Conservation (phyloP, 2,329 filamentous ascomycete genomes). For the Fusarium sp. region DNA sequence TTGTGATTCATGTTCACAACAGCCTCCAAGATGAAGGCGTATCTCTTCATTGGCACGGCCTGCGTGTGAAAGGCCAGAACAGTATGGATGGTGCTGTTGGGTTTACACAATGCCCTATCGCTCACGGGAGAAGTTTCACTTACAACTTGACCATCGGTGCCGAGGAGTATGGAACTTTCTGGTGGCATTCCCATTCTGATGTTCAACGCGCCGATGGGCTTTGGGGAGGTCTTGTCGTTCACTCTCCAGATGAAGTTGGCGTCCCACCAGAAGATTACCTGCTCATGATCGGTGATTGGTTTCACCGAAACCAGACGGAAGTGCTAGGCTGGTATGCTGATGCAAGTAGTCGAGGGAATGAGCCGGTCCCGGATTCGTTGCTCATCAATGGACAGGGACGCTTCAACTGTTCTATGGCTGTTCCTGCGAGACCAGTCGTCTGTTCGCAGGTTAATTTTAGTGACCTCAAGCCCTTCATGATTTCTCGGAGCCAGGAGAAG, state of each 20-base stretch:
- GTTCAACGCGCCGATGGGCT: not conserved
- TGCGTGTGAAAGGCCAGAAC: not conserved
- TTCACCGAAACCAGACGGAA: not conserved
- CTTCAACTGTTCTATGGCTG: slow-evolving; percentile 2
- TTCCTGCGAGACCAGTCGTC: not conserved
- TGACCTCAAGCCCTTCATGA: not conserved
- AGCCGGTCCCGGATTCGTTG: slow-evolving; percentile 4
- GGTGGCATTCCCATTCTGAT: slow-evolving; percentile 6
- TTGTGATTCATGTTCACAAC: not conserved
- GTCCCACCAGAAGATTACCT: not conserved
- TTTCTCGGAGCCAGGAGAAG: fast-evolving
- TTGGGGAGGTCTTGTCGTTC: not conserved
- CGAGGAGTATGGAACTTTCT: not conserved
- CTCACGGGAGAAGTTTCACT: fast-evolving
- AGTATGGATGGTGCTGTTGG: slow-evolving; percentile 2
- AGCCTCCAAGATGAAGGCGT: not conserved
- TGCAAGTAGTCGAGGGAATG: slow-evolving; percentile 3
- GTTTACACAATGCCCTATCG: not conserved
- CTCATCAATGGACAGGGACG: not conserved
- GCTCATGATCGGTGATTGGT: not conserved
- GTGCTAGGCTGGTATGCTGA: slow-evolving; percentile 1
- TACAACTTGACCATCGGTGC: not conserved
- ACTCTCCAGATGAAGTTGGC: not conserved
- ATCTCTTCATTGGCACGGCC: slow-evolving; percentile 6
- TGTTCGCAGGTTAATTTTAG: not conserved